Conservation (phyloP, 208 protist species). For the Trypanosoma conorhini region DNA sequence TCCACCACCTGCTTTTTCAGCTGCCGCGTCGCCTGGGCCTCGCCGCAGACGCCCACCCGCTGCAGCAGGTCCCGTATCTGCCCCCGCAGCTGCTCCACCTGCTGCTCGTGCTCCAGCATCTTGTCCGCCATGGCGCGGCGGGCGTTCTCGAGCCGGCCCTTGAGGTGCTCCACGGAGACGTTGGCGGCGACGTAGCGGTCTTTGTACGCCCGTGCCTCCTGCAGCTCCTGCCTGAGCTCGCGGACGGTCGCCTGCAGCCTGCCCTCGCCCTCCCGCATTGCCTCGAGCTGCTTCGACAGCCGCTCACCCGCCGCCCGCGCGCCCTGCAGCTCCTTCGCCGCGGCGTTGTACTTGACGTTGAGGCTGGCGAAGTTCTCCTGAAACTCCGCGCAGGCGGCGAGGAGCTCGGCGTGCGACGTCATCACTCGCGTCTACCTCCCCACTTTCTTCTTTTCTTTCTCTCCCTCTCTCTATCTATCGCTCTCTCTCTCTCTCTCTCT, state of each 20-base stretch:
- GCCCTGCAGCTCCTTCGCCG: conserved; percentile 43
- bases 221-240: conserved; percentile 46
- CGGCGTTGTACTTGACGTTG: conserved; percentile 64
- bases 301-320: conserved; percentile 36
- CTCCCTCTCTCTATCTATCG: too few species aligned
- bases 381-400: conserved; percentile 78
- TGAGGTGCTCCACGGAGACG: conserved; percentile 57
- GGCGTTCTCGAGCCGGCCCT: conserved; percentile 51
- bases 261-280: conserved; percentile 38
- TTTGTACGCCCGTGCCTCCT: conserved; percentile 42
- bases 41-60: conserved; percentile 53
- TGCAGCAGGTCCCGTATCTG: conserved; percentile 69
- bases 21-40: conserved; percentile 39
- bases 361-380: conserved; percentile 81
- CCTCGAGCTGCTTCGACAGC: conserved; percentile 45
- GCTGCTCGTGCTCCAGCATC: conserved; percentile 58
- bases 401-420: conserved; percentile 75
- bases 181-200: conserved; percentile 43
- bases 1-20: conserved; percentile 57
- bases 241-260: conserved; percentile 36
- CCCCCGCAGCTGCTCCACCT: conserved; percentile 65
- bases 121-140: conserved; percentile 47
- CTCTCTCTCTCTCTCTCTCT: background rate
- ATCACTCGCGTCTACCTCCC: conserved; percentile 23
- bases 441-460: too few species aligned